A percentile compares a stretch with the other conserved stretches of the same genome.
phyloP scores from a whole-genome alignment of 768 basidiomycete genomes.

The Boletus pseudopeckii region DNA sequence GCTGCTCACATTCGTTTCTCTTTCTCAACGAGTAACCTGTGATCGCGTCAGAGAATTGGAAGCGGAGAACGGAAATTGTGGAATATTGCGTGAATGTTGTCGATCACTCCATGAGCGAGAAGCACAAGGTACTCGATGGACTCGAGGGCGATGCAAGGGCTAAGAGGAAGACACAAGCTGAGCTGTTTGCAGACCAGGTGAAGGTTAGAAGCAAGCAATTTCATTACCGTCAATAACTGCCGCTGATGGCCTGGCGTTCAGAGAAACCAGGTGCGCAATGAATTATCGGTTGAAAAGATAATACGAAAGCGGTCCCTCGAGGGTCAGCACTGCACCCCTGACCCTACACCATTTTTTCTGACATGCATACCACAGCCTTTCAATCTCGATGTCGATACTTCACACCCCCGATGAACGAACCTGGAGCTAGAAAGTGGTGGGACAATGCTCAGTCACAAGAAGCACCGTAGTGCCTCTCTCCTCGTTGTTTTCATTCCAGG shows the following conservation, averaged over 20 bases:
- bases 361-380: constrained; percentile 53
- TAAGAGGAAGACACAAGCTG: constrained; percentile 52
- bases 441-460: constrained; percentile 37
- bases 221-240: constrained; percentile 31
- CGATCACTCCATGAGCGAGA: constrained; percentile 59
- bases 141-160: constrained; percentile 42
- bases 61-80: constrained; percentile 66
- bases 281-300: constrained; percentile 68
- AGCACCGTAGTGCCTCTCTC: constrained; percentile 29
- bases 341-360: constrained; percentile 17
- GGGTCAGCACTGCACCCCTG: constrained; percentile 42
- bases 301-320: constrained; percentile 67
- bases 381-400: constrained; percentile 78
- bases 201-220: constrained; percentile 47
- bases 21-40: constrained; percentile 14
- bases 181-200: constrained; percentile 62
- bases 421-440: constrained; percentile 57
- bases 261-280: constrained; percentile 74
- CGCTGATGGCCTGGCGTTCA: constrained; percentile 34
- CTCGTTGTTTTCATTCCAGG: constrained; percentile 30
- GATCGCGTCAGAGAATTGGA: constrained; percentile 57
- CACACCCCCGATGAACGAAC: constrained; percentile 57
- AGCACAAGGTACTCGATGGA: constrained; percentile 43
- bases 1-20: constrained; percentile 26
- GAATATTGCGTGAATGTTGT: constrained; percentile 72